Base-by-base conservation (phyloP, 2,329 filamentous ascomycete species). In the Amphichorda felina region DNA sequence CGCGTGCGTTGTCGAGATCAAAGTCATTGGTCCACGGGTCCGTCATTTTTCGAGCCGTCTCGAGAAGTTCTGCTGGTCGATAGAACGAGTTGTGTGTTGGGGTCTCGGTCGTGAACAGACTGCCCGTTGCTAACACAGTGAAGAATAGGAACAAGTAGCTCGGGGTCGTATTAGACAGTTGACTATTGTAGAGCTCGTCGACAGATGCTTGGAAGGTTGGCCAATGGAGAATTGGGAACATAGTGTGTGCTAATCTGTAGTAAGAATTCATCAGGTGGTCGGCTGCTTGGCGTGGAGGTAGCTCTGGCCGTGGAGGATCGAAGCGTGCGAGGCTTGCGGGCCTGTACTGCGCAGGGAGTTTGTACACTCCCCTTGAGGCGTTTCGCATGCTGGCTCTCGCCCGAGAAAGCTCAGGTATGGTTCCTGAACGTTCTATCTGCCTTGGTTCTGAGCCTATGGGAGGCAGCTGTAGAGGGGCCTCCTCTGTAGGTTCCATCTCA, bases 201-300 rank as follows among this genome's bases (percentile, higher is more conserved):
- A 89, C 82, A 35, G 82, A 73, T 33, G 72, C 68, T 47, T 80
- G 68, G 48, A 96, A 93, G 0, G 73, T 82, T 2, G 85, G 83
- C 82, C 88, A 93, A 55, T 96, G 85, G 8, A 96, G 50, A 30
- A 94, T 77, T 1, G 91, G 91, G 45, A 88, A 80, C 54, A 84
- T 79, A 22, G 77, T 72, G 53, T 96, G 89, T 17, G 85, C 67
- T 6, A 80, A 81, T 27, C 71, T 66, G 46, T 83, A 81, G 55
- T 94, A 98, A 26, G 80, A 71, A 24, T 73, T 69, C 22, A 95
- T 59, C 2, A 95, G 65, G 44, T 73, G 74, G 42, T 94, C 85
- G 19, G 79, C 76, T 16, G 77, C 57, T 19, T 75, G 63, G 43
- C 78, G 80, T 1, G 80, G 66, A 1, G 89, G 91, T 36, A 95